Conservation (phyloP, 208 protist genomes). For the Acanthamoeba castellanii region DNA sequence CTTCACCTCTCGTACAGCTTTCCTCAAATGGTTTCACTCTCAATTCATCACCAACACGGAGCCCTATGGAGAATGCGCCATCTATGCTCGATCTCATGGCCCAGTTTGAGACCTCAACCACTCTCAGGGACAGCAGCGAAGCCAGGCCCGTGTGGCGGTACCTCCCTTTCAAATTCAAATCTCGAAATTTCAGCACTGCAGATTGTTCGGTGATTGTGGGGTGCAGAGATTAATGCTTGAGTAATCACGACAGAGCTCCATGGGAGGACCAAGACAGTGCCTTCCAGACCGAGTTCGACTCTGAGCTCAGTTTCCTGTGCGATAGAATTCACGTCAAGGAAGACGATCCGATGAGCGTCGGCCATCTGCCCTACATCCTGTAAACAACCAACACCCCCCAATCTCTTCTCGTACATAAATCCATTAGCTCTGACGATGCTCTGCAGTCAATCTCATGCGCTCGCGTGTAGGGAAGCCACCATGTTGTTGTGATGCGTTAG, state of each 20-base stretch:
- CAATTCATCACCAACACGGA: not conserved
- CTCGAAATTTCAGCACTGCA: not conserved
- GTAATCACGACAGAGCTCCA: not conserved
- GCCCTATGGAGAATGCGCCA: not conserved
- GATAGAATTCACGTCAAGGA: constrained; percentile 44
- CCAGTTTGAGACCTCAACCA: constrained; percentile 41
- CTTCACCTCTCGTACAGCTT: not conserved
- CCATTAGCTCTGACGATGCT: not conserved
- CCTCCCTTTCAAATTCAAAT: not conserved
- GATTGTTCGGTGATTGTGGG: not conserved
- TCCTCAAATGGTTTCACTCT: not conserved
- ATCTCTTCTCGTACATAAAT: not conserved
- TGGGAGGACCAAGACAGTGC: constrained; percentile 55
- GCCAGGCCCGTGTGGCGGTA: constrained; percentile 45
- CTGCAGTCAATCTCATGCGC: too few species aligned
- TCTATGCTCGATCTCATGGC: constrained; percentile 59
- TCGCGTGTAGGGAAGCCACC: not conserved
- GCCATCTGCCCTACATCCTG: constrained; percentile 46
- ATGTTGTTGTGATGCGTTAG: not conserved
- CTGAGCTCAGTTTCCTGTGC: constrained; percentile 44
- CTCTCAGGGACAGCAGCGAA: constrained; percentile 10
- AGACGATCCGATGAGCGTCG: constrained; percentile 29
- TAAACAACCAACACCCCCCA: not conserved
- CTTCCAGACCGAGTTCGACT: constrained; percentile 59
- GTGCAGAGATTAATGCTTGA: too few species aligned